These are phyloP conservation scores for Terana coerulea DNA, from an alignment of 768 basidiomycete species.

Conservation along the genomic window DNA sequence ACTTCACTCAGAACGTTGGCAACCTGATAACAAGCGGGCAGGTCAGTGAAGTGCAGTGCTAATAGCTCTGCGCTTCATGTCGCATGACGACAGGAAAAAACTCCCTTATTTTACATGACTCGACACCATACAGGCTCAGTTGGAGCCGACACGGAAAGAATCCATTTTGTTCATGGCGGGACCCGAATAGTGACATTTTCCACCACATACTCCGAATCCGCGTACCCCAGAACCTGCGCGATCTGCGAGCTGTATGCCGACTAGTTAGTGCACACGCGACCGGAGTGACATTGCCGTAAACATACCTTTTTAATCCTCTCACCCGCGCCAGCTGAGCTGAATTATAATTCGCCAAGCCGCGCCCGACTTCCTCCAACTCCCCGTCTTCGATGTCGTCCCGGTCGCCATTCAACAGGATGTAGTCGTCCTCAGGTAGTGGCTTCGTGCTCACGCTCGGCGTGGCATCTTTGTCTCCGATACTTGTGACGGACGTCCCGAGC, in stretches of 20 bases:
- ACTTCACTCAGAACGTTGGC: too few species aligned
- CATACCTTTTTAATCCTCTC: conserved; percentile 88
- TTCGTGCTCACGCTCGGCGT: conserved; percentile 19
- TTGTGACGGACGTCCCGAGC: conserved; percentile 4
- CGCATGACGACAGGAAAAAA: too few species aligned
- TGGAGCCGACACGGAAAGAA: too few species aligned
- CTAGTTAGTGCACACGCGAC: too few species aligned
- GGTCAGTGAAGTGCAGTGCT: too few species aligned
- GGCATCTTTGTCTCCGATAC: conserved; percentile 15
- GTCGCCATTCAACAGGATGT: conserved; percentile 20
- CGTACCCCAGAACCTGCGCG: conserved; percentile 80
- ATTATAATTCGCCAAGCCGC: conserved; percentile 95
- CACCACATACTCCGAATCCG: conserved; percentile 95
- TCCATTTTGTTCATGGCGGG: conserved; percentile 33
- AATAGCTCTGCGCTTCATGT: too few species aligned
- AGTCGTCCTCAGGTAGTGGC: conserved; percentile 25
- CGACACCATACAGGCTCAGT: too few species aligned
- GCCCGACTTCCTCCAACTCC: conserved; percentile 86
- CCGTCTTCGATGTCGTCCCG: conserved; percentile 46
- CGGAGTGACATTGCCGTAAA: conserved; percentile 7
- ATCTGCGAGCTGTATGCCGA: conserved; percentile 63
- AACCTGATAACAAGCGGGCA: too few species aligned
- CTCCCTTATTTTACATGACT: too few species aligned
- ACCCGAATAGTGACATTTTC: conserved; percentile 87
- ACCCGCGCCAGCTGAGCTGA: conserved; percentile 86